Conservation (phyloP, 2,329 filamentous ascomycete species). For the Coniochaeta hoffmannii region DNA sequence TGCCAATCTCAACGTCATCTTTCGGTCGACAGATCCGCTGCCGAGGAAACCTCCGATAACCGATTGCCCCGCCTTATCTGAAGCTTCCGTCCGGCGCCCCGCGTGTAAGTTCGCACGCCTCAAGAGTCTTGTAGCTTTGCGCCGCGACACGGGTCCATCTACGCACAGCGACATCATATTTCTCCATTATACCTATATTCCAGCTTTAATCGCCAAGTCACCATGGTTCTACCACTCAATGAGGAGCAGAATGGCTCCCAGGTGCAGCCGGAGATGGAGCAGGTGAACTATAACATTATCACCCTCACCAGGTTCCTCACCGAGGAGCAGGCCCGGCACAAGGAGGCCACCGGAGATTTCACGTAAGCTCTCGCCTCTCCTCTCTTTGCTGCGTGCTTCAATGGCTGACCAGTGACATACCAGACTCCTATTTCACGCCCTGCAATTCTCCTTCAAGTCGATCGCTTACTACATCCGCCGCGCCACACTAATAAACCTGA, state of each 20-base stretch:
- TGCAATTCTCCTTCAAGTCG: conserved; percentile 99
- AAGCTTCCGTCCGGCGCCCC: conserved; percentile 1
- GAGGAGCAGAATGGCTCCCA: conserved; percentile 15
- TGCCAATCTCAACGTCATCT: not conserved
- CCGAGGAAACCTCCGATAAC: not conserved
- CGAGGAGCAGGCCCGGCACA: conserved; percentile 89
- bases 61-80: not conserved
- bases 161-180: not conserved
- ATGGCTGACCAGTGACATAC: conserved; percentile 5
- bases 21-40: not conserved
- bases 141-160: not conserved
- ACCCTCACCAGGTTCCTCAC: conserved; percentile 93
- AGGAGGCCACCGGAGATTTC: conserved; percentile 95
- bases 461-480: conserved; percentile 99
- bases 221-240: conserved; percentile 12
- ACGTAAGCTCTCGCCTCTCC: conserved; percentile 56
- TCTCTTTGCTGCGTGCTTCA: not conserved
- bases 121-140: not conserved
- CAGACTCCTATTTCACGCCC: conserved; percentile 90
- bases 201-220: conserved; percentile 6
- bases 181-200: not conserved
- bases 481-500: conserved; percentile 90
- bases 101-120: not conserved
- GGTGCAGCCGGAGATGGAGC: conserved; percentile 54
- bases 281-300: conserved; percentile 92